These are phyloP conservation scores for Cordyceps cateniannulata DNA, from an alignment of 2,329 filamentous ascomycete species.

Conservation along the genomic window DNA sequence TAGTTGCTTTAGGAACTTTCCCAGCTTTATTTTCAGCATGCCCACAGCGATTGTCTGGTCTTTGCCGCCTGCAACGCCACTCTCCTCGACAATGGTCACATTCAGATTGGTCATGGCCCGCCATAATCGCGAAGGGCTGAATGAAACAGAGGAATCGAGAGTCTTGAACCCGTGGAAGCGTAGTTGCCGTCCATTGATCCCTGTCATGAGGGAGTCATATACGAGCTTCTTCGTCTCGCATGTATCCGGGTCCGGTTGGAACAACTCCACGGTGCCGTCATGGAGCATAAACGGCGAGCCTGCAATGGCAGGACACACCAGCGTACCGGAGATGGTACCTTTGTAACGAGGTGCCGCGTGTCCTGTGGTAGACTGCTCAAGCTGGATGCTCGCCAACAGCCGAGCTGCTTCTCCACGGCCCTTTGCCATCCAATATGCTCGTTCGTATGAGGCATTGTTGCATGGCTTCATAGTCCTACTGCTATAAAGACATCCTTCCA, in stretches of 20 bases:
- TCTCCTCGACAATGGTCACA: slow-evolving; percentile 46
- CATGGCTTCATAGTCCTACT: not conserved
- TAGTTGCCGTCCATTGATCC: slow-evolving; percentile 43
- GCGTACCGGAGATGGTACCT: not conserved
- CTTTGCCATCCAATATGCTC: not conserved
- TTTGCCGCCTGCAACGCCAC: not conserved
- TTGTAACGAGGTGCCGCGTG: not conserved
- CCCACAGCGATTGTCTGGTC: slow-evolving; percentile 14
- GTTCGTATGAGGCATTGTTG: slow-evolving; percentile 22
- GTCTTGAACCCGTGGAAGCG: slow-evolving; percentile 58
- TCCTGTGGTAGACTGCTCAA: not conserved
- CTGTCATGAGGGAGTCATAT: slow-evolving; percentile 56
- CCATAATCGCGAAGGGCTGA: slow-evolving; percentile 53
- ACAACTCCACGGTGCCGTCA: slow-evolving; percentile 51
- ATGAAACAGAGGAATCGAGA: slow-evolving; percentile 52
- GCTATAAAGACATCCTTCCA: not conserved
- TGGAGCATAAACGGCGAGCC: slow-evolving; percentile 57
- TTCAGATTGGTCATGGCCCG: slow-evolving; percentile 55
- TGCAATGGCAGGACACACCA: not conserved
- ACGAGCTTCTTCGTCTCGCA: slow-evolving; percentile 53
- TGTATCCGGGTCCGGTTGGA: slow-evolving; percentile 44
- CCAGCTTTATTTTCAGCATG: not conserved
- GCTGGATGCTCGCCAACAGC: not conserved
- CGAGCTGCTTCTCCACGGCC: not conserved
- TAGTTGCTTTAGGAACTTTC: not conserved